Conservation (phyloP, 2,329 filamentous ascomycete species). For the Cladosporium sp. region DNA sequence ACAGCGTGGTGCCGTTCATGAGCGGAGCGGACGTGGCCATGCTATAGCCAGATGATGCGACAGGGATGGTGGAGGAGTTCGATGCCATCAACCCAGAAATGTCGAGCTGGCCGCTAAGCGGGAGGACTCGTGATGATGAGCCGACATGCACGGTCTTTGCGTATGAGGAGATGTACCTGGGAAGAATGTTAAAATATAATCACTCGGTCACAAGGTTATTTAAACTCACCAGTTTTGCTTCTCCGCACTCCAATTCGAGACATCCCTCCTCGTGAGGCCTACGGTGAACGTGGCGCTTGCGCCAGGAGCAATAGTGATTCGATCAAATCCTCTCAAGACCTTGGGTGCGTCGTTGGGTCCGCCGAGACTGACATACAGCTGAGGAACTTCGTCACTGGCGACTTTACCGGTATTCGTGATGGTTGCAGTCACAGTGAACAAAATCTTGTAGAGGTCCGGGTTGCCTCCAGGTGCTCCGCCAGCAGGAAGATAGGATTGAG, state of each 20-base stretch:
- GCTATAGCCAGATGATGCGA: neutral
- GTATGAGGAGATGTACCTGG: slow-evolving; percentile 50
- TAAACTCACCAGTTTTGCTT: slow-evolving; percentile 66
- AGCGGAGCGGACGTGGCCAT: neutral
- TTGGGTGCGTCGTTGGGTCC: slow-evolving; percentile 52
- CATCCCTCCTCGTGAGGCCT: slow-evolving; percentile 68
- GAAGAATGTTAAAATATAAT: slow-evolving; percentile 1
- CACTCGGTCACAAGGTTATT: neutral
- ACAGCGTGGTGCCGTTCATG: no score
- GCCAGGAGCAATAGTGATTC: slow-evolving; percentile 65
- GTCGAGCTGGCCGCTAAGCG: slow-evolving; percentile 36
- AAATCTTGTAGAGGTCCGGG: slow-evolving; percentile 58
- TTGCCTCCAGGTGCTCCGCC: slow-evolving; percentile 68
- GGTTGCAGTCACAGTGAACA: slow-evolving; percentile 48
- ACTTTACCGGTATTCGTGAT: slow-evolving; percentile 61
- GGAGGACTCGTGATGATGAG: slow-evolving; percentile 54
- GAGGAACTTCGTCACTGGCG: slow-evolving; percentile 51
- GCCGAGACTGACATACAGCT: slow-evolving; percentile 46
- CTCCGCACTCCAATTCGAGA: slow-evolving; percentile 77
- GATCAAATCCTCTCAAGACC: slow-evolving; percentile 73
- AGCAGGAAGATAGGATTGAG: slow-evolving; percentile 54
- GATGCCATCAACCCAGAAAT: neutral
- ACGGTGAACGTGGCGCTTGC: slow-evolving; percentile 60
- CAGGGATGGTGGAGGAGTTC: neutral
- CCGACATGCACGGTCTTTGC: slow-evolving; percentile 59